Percentiles rank a stretch among this genome's conserved stretches.
These are phyloP conservation scores for Botrytis aclada DNA, from an alignment of 2,329 filamentous ascomycete species.

Conservation along the genomic window DNA sequence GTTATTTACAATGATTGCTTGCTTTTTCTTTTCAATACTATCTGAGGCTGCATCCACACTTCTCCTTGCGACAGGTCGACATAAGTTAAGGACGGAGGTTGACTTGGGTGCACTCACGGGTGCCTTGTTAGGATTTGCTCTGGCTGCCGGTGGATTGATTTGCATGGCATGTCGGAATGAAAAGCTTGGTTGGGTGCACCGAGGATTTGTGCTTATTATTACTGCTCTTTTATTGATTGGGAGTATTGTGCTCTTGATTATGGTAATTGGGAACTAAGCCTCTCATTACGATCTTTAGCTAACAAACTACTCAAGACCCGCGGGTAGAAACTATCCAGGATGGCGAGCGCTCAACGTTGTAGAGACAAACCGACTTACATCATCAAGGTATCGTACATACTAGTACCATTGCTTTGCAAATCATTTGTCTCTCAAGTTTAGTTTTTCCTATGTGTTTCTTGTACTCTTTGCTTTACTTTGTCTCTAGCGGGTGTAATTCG, in stretches of 20 bases:
- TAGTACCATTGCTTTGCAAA: not conserved
- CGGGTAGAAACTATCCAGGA: not conserved
- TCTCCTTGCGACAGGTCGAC: constrained; percentile 65
- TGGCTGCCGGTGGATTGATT: constrained; percentile 59
- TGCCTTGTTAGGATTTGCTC: constrained; percentile 63
- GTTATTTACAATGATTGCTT: constrained; percentile 50
- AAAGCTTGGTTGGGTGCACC: constrained; percentile 43
- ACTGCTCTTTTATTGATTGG: constrained; percentile 48
- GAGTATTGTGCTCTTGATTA: constrained; percentile 51
- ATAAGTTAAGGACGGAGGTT: constrained; percentile 66
- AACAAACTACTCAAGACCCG: not conserved
- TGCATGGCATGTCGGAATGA: constrained; percentile 54
- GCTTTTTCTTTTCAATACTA: constrained; percentile 58
- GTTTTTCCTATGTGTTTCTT: not conserved
- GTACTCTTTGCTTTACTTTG: not conserved
- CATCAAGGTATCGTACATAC: not conserved
- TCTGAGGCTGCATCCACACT: constrained; percentile 63
- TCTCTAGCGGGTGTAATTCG: not conserved
- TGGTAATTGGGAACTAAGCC: constrained; percentile 44
- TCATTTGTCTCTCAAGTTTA: not conserved
- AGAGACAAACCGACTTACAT: not conserved
- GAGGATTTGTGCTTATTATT: constrained; percentile 44
- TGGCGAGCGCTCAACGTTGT: not conserved
- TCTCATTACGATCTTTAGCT: constrained; percentile 3
- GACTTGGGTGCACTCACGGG: constrained; percentile 70